A percentile compares a stretch with the other conserved stretches of the same genome.
Evolutionary conservation across 139 green algal genomes (phyloP).

Genomic region (Tetradesmus obliquus): DNA sequence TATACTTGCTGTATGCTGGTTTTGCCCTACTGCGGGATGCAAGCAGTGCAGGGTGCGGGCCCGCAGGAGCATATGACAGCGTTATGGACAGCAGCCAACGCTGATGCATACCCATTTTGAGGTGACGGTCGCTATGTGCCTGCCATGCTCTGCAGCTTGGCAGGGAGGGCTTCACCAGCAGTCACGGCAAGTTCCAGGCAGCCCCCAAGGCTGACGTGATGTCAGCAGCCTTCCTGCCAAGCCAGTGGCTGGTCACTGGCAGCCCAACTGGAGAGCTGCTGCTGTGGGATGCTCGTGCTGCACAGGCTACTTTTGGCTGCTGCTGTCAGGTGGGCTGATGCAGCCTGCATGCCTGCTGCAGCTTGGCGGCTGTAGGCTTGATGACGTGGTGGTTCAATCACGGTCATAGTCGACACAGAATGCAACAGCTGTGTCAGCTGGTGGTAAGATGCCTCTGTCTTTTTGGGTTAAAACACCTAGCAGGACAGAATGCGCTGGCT

Average conservation of each 20-base stretch:
- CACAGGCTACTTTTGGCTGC: constrained; percentile 45
- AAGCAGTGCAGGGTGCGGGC: no score
- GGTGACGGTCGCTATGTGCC: not conserved
- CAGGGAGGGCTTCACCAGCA: constrained; percentile 52
- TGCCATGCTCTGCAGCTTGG: constrained; percentile 7
- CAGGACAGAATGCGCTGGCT: no score
- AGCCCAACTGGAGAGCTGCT: constrained; percentile 55
- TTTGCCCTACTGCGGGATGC: no score
- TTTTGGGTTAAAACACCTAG: no score
- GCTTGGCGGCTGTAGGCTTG: not conserved
- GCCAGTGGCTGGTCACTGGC: constrained; percentile 62
- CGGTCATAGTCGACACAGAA: no score
- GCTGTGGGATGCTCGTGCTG: constrained; percentile 61
- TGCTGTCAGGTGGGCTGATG: constrained; percentile 58
- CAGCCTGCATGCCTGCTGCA: not conserved
- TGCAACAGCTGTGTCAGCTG: no score
- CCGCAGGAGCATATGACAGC: no score
- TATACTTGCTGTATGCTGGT: no score
- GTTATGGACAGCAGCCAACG: no score
- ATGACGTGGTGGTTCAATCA: not conserved
- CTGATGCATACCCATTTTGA: no score
- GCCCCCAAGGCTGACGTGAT: constrained; percentile 53
- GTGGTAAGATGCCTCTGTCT: no score
- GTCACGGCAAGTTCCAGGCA: constrained; percentile 59
- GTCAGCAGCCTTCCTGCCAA: constrained; percentile 61